Evolutionary conservation across 2,329 filamentous ascomycete genomes (phyloP), one percentile per base, ranked within the genome.

Genomic region (Colletotrichum endophyticum): DNA sequence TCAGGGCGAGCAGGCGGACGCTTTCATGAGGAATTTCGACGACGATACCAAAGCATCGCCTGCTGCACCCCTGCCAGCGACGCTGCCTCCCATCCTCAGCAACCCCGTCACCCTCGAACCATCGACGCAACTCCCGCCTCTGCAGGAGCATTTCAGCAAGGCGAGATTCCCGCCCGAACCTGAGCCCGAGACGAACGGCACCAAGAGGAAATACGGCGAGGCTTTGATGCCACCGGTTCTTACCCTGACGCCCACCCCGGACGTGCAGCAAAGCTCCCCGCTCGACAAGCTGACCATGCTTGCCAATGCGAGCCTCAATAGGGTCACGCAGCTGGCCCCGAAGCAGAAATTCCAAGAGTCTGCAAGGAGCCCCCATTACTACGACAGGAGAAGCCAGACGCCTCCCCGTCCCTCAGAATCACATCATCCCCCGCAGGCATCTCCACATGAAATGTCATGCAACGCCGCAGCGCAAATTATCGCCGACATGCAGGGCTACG

Each of bases 241-340:
- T 19, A 76, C 73, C 19, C 59, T 76, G 44, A 76, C 73, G 8
- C 73, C 73, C 3, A 76, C 73, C 8, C 66, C 75, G n/a, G 75
- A 77, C 56, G 72, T 74, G 30, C 71, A 74, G 53, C 75, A 70
- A 12, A 34, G 6, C 15, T 70, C 72, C 32, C 76, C 81, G 8
- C 78, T 85, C 44, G 84, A 86, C 66, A 85, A 83, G 68, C 77
- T 86, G 28, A 83, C 85, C n/a, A 84, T 86, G 8, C 80, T 86
- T 62, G 85, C 85, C 13, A 83, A 82, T 36, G 84, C 85, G 15
- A 86, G 84, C 61, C 63, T 76, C 2, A 66, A 75, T 5, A 66
- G 70, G 5, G 66, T 63, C 16, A 59, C 44, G 2, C 30, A 72
- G 44, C 56, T 69, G 30, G 44, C 73, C 6, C 67, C 70, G 7